A percentile compares a stretch with the other conserved stretches of the same genome.
Evolutionary conservation across 345 rosid genomes (phyloP).

Genomic region (Moricandia moricandioides): DNA sequence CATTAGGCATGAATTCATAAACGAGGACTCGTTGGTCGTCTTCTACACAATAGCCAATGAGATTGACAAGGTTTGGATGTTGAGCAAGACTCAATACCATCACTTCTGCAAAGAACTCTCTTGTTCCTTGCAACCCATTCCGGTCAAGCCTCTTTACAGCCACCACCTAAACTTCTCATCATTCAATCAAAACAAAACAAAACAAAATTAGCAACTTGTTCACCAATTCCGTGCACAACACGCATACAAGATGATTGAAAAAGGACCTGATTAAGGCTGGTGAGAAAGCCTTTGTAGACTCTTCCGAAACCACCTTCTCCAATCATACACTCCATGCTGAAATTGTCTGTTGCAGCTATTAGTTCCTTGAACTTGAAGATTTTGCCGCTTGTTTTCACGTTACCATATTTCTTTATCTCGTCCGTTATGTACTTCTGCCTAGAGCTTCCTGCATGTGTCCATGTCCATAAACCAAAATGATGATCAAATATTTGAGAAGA

Average conservation of each 20-base stretch:
- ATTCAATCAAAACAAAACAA: no score
- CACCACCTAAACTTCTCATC: no score
- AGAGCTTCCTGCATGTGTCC: conserved; percentile 37
- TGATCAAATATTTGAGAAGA: background rate
- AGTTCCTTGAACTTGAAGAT: conserved; percentile 51
- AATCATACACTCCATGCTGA: conserved; percentile 42
- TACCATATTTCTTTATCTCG: conserved; percentile 49
- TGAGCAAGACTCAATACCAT: no score
- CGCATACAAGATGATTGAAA: background rate
- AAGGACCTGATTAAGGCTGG: conserved; percentile 38
- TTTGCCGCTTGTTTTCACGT: conserved; percentile 34
- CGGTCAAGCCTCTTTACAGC: no score
- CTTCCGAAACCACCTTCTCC: conserved; percentile 76
- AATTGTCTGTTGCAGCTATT: conserved; percentile 51
- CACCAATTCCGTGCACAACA: no score
- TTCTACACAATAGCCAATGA: no score
- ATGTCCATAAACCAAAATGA: background rate
- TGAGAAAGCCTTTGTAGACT: conserved; percentile 56
- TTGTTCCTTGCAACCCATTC: no score
- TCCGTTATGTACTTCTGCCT: conserved; percentile 45
- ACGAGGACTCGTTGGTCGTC: no score
- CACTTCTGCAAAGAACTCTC: no score
- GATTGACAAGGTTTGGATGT: no score
- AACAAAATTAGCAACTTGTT: no score
- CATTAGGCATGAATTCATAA: no score